Evolutionary conservation across 192 early-diverging fungal genomes (phyloP).

Genomic region (Umbelopsis sp.): DNA sequence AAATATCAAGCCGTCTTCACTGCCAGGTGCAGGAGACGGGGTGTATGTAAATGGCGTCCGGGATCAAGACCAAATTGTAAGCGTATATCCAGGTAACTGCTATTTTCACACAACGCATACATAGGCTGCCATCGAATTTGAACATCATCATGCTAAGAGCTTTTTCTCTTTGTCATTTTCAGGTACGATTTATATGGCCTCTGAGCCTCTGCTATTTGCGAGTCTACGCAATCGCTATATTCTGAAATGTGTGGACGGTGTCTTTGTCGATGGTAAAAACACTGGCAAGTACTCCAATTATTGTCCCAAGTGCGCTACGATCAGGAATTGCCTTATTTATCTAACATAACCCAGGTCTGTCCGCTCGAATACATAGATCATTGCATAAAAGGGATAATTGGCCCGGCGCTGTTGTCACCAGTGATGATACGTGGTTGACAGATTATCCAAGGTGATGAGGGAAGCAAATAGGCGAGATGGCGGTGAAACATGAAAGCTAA

Average conservation of each 20-base stretch:
- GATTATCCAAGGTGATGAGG: conserved; percentile 24
- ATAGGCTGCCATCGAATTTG: too few species aligned
- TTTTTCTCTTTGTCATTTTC: not conserved
- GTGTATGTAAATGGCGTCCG: conserved; percentile 23
- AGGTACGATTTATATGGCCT: conserved; percentile 44
- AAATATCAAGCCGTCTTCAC: not conserved
- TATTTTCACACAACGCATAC: too few species aligned
- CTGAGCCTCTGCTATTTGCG: conserved; percentile 46
- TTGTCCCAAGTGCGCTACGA: not conserved
- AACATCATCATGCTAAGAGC: too few species aligned
- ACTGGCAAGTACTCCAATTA: conserved; percentile 1
- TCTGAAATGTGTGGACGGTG: conserved; percentile 47
- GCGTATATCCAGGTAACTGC: conserved; percentile 38
- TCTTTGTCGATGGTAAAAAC: conserved; percentile 45
- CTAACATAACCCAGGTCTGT: conserved; percentile 29
- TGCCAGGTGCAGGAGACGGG: conserved; percentile 21
- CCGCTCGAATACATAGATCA: conserved; percentile 41
- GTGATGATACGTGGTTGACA: conserved; percentile 46
- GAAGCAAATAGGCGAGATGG: not conserved
- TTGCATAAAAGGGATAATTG: conserved; percentile 46
- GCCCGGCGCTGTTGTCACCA: conserved; percentile 43
- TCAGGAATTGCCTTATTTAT: not conserved
- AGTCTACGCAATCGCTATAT: conserved; percentile 49
- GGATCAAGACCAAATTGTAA: conserved; percentile 23
- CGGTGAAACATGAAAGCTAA: not conserved